Conservation (phyloP, 192 early-diverging fungal genomes). For the Podochytrium sp. region DNA sequence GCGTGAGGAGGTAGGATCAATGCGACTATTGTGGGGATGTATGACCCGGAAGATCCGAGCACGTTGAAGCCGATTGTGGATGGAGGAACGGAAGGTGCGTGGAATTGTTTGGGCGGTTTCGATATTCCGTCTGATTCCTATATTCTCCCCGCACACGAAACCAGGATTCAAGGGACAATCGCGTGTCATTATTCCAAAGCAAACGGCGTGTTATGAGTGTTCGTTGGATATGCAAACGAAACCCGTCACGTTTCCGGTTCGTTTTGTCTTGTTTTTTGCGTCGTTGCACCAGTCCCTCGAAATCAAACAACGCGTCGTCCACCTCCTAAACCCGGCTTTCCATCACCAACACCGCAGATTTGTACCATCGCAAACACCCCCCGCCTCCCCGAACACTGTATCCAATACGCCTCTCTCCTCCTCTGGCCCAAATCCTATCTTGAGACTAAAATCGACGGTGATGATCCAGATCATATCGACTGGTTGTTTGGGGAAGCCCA, state of each 20-base stretch:
- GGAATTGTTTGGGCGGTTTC: slow-evolving; percentile 4
- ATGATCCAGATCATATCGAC: slow-evolving; percentile 55
- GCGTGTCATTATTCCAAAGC: slow-evolving; percentile 84
- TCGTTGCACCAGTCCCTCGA: too few species aligned
- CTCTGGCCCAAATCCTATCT: slow-evolving; percentile 87
- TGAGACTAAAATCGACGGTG: slow-evolving; percentile 84
- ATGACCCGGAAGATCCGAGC: slow-evolving; percentile 71
- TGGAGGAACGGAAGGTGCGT: slow-evolving; percentile 88
- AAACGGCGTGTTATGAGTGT: slow-evolving; percentile 95
- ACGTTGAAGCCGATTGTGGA: slow-evolving; percentile 89
- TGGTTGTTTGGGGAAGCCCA: slow-evolving; percentile 76
- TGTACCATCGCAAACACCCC: slow-evolving; percentile 99
- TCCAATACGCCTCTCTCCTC: slow-evolving; percentile 94
- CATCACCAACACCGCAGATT: slow-evolving; percentile 45
- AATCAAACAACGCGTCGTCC: too few species aligned
- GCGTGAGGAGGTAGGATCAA: slow-evolving; percentile 64
- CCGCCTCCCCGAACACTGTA: slow-evolving; percentile 96
- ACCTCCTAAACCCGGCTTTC: too few species aligned
- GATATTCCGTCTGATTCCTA: background rate
- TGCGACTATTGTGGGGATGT: slow-evolving; percentile 79
- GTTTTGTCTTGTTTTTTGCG: background rate
- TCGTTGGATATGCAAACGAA: slow-evolving; percentile 91
- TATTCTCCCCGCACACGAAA: background rate
- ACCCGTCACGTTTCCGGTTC: slow-evolving; percentile 78
- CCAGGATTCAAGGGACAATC: slow-evolving; percentile 92